Conservation (phyloP, 805 yeast species). For the Debaryomyces maramus region DNA sequence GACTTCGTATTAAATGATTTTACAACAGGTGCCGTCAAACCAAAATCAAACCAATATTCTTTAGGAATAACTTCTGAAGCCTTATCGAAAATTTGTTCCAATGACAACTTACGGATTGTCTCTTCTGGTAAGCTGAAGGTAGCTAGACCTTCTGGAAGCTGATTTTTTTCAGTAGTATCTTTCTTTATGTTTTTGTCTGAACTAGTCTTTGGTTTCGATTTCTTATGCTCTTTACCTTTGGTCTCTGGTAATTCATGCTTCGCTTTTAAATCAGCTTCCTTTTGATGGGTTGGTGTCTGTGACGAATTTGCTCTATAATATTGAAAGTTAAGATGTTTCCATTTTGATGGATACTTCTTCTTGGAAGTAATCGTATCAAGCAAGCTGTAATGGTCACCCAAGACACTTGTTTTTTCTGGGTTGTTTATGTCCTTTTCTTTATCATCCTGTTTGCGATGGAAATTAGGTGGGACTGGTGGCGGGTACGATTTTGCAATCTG, state of each 20-base stretch:
- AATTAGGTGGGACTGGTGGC: slow-evolving; percentile 39
- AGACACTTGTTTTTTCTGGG: slow-evolving; percentile 11
- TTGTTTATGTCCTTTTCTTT: slow-evolving; percentile 13
- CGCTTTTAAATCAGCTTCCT: slow-evolving; percentile 7
- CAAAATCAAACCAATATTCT: slow-evolving; percentile 63
- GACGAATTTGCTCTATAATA: slow-evolving; percentile 34
- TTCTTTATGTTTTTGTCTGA: not conserved
- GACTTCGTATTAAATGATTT: slow-evolving; percentile 68
- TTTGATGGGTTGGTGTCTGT: slow-evolving; percentile 12
- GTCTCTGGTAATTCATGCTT: slow-evolving; percentile 7
- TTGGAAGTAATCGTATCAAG: slow-evolving; percentile 45
- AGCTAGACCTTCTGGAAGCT: slow-evolving; percentile 47
- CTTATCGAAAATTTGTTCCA: slow-evolving; percentile 64
- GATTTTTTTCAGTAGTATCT: not conserved
- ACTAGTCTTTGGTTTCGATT: slow-evolving; percentile 4
- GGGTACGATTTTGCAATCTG: slow-evolving; percentile 58
- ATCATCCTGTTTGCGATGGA: slow-evolving; percentile 20
- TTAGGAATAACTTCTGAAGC: slow-evolving; percentile 59
- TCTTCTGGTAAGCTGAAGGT: slow-evolving; percentile 55
- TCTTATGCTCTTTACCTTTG: slow-evolving; percentile 4
- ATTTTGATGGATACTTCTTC: slow-evolving; percentile 51
- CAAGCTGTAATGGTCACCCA: slow-evolving; percentile 45
- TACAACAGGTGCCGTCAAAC: slow-evolving; percentile 60
- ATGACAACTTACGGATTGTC: slow-evolving; percentile 51
- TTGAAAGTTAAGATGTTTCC: slow-evolving; percentile 56